phyloP scores from a whole-genome alignment of 768 basidiomycete species.

The Termitomyces titanicus region DNA sequence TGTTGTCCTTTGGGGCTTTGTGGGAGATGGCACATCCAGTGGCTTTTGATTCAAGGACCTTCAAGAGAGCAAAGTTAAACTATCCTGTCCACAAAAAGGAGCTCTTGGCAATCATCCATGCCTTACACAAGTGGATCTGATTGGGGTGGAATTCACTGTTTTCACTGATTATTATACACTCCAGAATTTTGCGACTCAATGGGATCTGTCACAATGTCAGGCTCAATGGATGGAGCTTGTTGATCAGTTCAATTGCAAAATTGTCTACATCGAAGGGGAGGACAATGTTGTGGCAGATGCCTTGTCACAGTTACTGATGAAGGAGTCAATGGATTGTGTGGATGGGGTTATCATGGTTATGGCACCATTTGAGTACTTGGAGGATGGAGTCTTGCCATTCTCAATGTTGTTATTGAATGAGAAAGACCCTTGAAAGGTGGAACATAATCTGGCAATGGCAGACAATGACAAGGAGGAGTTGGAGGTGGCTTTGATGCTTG shows the following conservation, averaged over 20 bases:
- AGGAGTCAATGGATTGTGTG: background rate
- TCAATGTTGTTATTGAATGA: no score
- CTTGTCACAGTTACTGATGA: no score
- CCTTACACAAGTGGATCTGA: background rate
- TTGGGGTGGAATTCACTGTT: background rate
- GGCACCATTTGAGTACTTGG: no score
- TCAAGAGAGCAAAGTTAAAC: background rate
- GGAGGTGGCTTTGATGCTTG: background rate
- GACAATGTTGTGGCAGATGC: conserved; percentile 33
- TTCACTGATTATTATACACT: background rate
- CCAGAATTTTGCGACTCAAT: no score
- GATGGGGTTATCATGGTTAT: no score
- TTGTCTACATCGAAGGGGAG: conserved; percentile 30
- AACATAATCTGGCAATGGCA: background rate
- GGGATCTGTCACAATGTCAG: no score
- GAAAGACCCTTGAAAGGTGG: background rate
- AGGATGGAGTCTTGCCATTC: no score
- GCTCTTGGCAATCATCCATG: background rate
- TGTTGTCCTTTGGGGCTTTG: conserved; percentile 3
- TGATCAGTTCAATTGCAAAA: conserved; percentile 27
- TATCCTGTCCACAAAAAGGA: background rate
- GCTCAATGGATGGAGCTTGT: no score
- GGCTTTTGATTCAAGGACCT: background rate
- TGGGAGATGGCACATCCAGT: background rate
- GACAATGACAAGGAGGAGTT: background rate